Evolutionary conservation across 306 rosid species (phyloP).

Genomic region (Ammopiptanthus mongolicus): DNA sequence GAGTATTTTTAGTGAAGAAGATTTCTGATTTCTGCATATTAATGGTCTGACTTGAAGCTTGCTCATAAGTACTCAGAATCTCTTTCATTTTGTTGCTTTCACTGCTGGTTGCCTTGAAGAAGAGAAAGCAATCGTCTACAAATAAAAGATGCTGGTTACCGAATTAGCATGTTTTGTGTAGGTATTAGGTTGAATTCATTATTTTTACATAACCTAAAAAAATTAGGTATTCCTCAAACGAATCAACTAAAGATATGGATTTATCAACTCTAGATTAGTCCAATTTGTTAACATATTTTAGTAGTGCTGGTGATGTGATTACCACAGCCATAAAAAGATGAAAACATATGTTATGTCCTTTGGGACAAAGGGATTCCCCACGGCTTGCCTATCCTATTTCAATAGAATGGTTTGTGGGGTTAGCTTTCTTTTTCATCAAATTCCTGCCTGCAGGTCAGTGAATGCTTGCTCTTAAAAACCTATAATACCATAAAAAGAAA

Average conservation of each 20-base stretch:
- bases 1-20: no score
- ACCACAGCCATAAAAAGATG: not conserved
- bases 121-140: no score
- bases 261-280: not conserved
- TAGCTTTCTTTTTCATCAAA: constrained; percentile 54
- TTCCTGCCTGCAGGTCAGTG: constrained; percentile 40
- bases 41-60: no score
- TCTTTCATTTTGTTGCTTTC: no score
- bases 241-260: not conserved
- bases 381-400: not conserved
- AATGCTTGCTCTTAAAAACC: constrained; percentile 32
- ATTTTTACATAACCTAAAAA: no score
- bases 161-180: no score
- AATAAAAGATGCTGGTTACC: no score
- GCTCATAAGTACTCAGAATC: no score
- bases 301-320: not conserved
- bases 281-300: not conserved
- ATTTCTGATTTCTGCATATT: no score
- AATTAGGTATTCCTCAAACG: no score
- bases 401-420: constrained; percentile 8
- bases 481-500: constrained; percentile 27
- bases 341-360: not conserved
- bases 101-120: no score
- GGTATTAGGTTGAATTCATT: no score
- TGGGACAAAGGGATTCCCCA: not conserved